Evolutionary conservation across 495 filamentous ascomycete genomes (phyloP), one percentile per base, ranked within the genome.

Genomic region (Aspergillus ostianus): DNA sequence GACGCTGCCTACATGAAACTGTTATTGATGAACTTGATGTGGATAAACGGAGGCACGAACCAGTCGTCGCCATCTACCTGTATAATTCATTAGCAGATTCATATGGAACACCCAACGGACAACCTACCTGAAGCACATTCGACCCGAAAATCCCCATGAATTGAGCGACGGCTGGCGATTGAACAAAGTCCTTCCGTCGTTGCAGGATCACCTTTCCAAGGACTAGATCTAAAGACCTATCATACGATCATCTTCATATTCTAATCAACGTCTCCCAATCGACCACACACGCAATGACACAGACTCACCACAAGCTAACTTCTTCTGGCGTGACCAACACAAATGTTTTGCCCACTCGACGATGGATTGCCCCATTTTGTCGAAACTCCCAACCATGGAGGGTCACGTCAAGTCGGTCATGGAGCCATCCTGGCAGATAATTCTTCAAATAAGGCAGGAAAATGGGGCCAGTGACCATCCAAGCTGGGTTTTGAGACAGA

Each of bases 321-420:
- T 60, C 54, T 59, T 65, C 66, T 0, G 64, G 55, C 9, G 66
- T 69, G 21, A 66, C 70, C 2, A 75, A 18, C 12, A 64, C 61
- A 58, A 73, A 75, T 13, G 48, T 56, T 0, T 53, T 48, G 2
- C 70, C 70, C 8, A 64, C 13, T 12, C 63, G 59, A 15, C 66
- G 51, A 53, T 66, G 62, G 10, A 63, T 10, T 8, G 18, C 49
- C 9, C 52, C 46, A 23, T 63, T 68, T 8, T 58, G 46, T 5
- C 60, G 57, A 51, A 69, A 70, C 59, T 75, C 69, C 70, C 70
- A 75, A 1, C 73, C 73, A 36, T 65, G 58, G 20, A 63, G 62
- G 3, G 49, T 6, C 3, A 71, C 23, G 26, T 66, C 59, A 6
- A 72, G 32, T 12, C 64, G 62, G 0, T 61, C 58, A 30, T 56